phyloP scores from a whole-genome alignment of 192 early-diverging fungal genomes.

The Umbelopsis ramanniana region DNA sequence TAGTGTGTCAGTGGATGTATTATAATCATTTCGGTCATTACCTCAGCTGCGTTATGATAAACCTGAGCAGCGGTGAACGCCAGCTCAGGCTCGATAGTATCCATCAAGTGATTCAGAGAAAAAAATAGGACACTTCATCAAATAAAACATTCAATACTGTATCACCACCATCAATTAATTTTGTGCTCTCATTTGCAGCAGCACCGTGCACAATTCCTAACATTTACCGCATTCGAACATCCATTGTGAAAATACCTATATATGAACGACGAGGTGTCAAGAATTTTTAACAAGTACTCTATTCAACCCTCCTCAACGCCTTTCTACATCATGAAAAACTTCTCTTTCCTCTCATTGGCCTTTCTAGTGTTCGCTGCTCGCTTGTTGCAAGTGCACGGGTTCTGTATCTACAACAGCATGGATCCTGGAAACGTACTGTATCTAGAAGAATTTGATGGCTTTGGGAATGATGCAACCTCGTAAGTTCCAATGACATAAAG shows the following conservation, averaged over 20 bases:
- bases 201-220: neutral
- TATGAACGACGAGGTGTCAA: neutral
- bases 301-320: neutral
- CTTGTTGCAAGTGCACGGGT: neutral
- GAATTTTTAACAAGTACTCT: neutral
- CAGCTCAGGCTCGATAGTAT: too few relatives aligned
- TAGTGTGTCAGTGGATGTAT: too few relatives aligned
- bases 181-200: too few relatives aligned
- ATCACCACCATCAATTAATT: too few relatives aligned
- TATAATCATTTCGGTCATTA: too few relatives aligned
- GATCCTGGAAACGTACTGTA: neutral
- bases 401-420: slow-evolving; percentile 14
- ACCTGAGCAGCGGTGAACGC: too few relatives aligned
- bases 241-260: neutral
- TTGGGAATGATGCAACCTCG: neutral
- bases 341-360: neutral
- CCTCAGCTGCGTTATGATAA: too few relatives aligned
- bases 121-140: too few relatives aligned
- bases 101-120: too few relatives aligned
- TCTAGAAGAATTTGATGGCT: neutral
- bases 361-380: neutral
- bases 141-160: too few relatives aligned
- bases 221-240: slow-evolving; percentile 8
- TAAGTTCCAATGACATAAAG: neutral
- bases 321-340: neutral